Percentiles rank a stretch among this genome's conserved stretches.
phyloP scores from a whole-genome alignment of 2,329 filamentous ascomycete genomes.

The Fusarium dlaminii region DNA sequence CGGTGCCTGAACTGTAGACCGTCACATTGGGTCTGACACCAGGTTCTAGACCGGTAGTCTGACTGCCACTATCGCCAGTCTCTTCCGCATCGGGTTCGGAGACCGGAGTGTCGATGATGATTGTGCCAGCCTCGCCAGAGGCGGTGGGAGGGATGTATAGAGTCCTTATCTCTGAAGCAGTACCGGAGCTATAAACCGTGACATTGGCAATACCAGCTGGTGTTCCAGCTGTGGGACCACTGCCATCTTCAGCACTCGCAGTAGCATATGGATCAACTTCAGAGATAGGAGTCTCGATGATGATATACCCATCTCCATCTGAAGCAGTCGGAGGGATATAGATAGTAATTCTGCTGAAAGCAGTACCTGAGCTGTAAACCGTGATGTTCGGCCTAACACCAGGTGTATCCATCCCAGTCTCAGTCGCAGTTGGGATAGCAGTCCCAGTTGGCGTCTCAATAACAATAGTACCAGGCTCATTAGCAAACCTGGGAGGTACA shows the following conservation, averaged over 20 bases:
- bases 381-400: background rate
- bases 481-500: background rate
- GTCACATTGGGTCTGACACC: background rate
- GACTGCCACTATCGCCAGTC: background rate
- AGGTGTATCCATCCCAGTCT: background rate
- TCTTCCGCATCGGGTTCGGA: background rate
- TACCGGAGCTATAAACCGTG: background rate
- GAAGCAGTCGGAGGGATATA: background rate
- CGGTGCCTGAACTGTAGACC: background rate
- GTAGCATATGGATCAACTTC: accelerated
- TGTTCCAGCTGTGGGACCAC: accelerated
- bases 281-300: background rate
- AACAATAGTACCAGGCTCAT: conserved; percentile 7
- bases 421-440: background rate
- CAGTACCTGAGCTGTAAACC: background rate
- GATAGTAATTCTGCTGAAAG: background rate
- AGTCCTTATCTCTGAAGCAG: background rate
- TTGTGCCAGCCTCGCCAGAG: background rate
- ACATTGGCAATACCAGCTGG: background rate
- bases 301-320: background rate
- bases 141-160: background rate
- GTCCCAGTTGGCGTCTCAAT: background rate
- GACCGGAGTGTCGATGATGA: background rate
- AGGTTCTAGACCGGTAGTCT: background rate
- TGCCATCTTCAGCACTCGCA: background rate